Evolutionary conservation across 2,329 filamentous ascomycete genomes (phyloP), one percentile per base, ranked within the genome.

Genomic region (Dactylellina parvicollis): DNA sequence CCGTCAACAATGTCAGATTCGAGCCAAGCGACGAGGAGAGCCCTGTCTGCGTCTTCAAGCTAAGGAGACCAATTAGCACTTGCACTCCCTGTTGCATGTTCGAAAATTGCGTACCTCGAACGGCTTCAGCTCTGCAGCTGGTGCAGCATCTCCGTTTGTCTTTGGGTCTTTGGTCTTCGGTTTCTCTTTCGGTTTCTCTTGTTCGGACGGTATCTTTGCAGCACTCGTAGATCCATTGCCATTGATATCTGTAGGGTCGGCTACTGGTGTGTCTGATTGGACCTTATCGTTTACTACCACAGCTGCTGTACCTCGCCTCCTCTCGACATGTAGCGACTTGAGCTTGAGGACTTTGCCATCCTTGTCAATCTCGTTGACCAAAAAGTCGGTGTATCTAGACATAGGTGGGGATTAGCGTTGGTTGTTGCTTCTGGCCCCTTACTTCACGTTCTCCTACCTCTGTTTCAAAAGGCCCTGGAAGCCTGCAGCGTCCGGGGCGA

Each of bases 291-390:
- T 59, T 46, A 30, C 49, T 7, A 30, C 40, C 12, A 10, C 20
- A 18, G 40, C 24, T 54, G 60, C 56, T 52, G 65, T 34, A 42
- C 40, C 49, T 64, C 44, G 59, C 55, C 46, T 71, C 22, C 47
- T 72, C 59, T 64, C 67, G 54, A 72, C 26, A 38, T 52, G 26
- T 40, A 85, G 80, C 59, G 83, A 85, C 66, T 81, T 84, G 52
- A 97, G 83, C 80, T 94, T 92, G 57, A 95, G 80, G 12, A 96
- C 91, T 60, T 88, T 82, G 14, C 92, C 92, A 78, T 90, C 86
- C 28, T 89, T 88, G 18, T 86, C 83, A 75, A 97, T 94, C 81
- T 97, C 93, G 79, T 96, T 93, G 77, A 97, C 93, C 77, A 95
- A 84, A 78, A 97, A 97, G 80, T 97, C 93, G 2, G 92, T 94